Base-by-base conservation (phyloP, 2,329 filamentous ascomycete genomes). In the Cordyceps sp. region DNA sequence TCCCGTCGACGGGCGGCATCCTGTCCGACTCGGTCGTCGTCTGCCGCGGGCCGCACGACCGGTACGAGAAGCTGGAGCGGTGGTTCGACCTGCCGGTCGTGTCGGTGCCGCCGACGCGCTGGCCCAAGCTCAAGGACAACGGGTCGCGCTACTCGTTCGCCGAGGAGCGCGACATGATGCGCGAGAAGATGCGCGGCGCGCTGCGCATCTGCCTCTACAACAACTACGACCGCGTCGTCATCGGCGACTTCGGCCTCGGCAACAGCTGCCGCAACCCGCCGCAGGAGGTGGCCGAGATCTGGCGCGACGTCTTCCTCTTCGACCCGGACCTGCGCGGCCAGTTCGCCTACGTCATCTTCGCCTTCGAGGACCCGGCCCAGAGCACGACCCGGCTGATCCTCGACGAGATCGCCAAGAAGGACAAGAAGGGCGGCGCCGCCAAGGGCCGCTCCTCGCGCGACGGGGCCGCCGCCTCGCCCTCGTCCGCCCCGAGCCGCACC, bases 1-100 rank as follows among this genome's bases (percentile, higher is more conserved):
- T 85, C 38, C 76, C 78, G 4, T 66, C 71, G 18, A 67, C 65
- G 37, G 78, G 77, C 5, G 78, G 75, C 2, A 72, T 85, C 34
- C 72, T 78, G 43, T 83, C 78, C 3, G 68, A 72, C 27, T 62
- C 67, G 40, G 78, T 84, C 33, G 78, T 82, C 12, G 70, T 85
- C 12, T 84, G 79, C 47, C 73, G 79, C 26, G 77, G 78, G 1
- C 72, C 76, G 13, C 71, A 78, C 36, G 69, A 77, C 40, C 62
- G 64, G 33, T 81, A 81, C 45, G 62, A 71, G 39, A 58, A 62
- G 33, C 64, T 73, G 38, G 51, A 60, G 18, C 46, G 52, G 29
- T 78, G 66, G 68, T 55, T 55, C 41, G 60, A 67, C 29, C 54
- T 83, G 20, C 77, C 78, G 9, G 74, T 85, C n/a, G 69, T 84